Evolutionary conservation across 345 rosid species (phyloP), one percentile per base, ranked within the genome.

Genomic region (Ceriops tagal): DNA sequence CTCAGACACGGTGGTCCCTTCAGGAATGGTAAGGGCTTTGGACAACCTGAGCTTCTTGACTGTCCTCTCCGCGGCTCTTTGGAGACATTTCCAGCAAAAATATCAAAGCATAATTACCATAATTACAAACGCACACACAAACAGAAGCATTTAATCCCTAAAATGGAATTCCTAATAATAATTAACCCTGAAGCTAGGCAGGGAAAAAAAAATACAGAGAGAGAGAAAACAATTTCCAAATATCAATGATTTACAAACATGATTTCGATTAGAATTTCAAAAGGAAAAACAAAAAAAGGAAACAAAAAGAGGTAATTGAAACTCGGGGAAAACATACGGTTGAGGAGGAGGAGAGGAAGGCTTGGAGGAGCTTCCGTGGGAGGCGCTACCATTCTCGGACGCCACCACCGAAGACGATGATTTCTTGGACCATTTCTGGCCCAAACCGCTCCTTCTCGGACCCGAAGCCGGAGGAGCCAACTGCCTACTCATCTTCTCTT

Each of bases 11-110:
- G 90, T 85, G 43, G 98, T 92, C 27, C 90, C 97, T 71, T 92
- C 99, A 0, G 99, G 98, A 65, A 96, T 85, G 8, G 99, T 96
- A 1, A 96, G 91, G 65, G 99, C 98, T 80, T 96, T 96, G 1
- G 98, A 92, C 71, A 92, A 71, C 60, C 92, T 74, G 72, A 96
- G 81, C 79, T 89, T 90, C 90, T 90, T 96, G 21, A 96, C 99
- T 0, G 97, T 96, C 84, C 97, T 88, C 81, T 92, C 98, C 35
- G 78, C 88, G 46, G 84, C 75, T 64, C 87, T 82, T 27, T 35
- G 43, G 6, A 30, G 16, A 5, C 59, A 34, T 37, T 53, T 37
- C 39, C 28, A 71, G 47, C 20, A 3, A 13, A 18, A 43, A 43
- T 15, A 43, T 43, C 16, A 13, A 13, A 11, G 49, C 49, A 43